Percentiles rank a stretch among this genome's conserved stretches.
Conservation (phyloP, 1,139 yeast genomes). For the Pichiaceae sp. region DNA sequence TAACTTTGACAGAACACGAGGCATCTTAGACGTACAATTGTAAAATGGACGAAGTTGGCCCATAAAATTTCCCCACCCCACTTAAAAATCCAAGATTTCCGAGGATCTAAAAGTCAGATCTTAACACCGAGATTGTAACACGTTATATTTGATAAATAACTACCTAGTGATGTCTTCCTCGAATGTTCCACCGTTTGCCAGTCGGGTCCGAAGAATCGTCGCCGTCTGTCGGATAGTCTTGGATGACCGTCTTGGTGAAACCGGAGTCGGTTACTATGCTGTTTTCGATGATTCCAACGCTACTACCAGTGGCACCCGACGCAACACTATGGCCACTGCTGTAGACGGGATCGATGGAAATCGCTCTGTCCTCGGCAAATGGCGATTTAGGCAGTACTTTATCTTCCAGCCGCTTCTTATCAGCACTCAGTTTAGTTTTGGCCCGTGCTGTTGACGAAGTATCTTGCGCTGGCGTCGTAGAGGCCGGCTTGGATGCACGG, state of each 20-base stretch:
- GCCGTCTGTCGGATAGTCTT: too few species aligned
- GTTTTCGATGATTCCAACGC: slow-evolving; percentile 63
- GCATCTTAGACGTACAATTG: too few species aligned
- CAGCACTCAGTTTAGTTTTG: neutral
- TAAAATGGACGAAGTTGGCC: too few species aligned
- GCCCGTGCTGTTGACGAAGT: neutral
- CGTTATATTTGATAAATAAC: too few species aligned
- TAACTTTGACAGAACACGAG: neutral
- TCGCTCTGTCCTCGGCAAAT: neutral
- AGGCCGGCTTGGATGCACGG: slow-evolving; percentile 5
- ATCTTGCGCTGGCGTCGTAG: neutral
- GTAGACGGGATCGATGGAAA: neutral
- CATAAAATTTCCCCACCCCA: too few species aligned
- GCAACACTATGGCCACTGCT: slow-evolving; percentile 12
- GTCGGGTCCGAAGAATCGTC: too few species aligned
- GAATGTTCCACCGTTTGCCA: too few species aligned
- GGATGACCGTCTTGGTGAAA: slow-evolving; percentile 79
- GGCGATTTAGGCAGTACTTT: neutral
- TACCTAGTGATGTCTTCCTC: too few species aligned
- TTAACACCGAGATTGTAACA: too few species aligned
- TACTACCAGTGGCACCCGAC: slow-evolving; percentile 1
- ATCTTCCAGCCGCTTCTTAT: neutral
- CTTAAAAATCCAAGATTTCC: too few species aligned
- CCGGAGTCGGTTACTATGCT: slow-evolving; percentile 74
- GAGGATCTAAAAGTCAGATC: too few species aligned